phyloP scores from a whole-genome alignment of 1,284 basidiomycete species.

The Hypsizygus ulmarius region DNA sequence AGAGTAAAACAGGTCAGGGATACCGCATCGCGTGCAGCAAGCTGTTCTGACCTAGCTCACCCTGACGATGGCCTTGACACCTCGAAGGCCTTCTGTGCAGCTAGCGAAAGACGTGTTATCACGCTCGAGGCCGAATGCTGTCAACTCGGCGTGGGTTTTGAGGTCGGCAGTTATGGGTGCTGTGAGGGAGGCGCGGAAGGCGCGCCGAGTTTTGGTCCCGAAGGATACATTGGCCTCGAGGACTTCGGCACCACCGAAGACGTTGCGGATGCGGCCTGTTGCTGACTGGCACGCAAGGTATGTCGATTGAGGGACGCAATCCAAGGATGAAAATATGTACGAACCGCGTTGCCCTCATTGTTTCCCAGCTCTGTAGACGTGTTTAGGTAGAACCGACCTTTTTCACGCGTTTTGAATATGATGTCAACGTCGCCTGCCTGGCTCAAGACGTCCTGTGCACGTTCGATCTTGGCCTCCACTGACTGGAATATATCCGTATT shows the following conservation, averaged over 20 bases:
- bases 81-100: constrained; percentile 65
- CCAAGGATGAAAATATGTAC: constrained; percentile 30
- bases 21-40: constrained; percentile 3
- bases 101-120: constrained; percentile 74
- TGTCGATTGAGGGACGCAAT: not conserved
- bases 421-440: constrained; percentile 79
- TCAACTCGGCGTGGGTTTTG: constrained; percentile 58
- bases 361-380: constrained; percentile 93
- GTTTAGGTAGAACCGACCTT: constrained; percentile 78
- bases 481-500: constrained; percentile 74
- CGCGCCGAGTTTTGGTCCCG: constrained; percentile 86
- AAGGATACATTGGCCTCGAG: constrained; percentile 82
- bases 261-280: constrained; percentile 80
- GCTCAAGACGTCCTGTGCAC: constrained; percentile 55
- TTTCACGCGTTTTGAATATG: constrained; percentile 76
- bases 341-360: constrained; percentile 85
- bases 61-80: constrained; percentile 63
- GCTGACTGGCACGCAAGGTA: constrained; percentile 57
- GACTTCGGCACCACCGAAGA: constrained; percentile 90
- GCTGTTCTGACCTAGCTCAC: constrained; percentile 48
- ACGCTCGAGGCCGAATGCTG: constrained; percentile 60
- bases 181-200: constrained; percentile 70
- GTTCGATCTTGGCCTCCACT: constrained; percentile 73
- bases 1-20: constrained; percentile 20
- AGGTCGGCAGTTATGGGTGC: constrained; percentile 60